Conservation (phyloP, 257 asterid genomes). For the Cordia subcordata region DNA sequence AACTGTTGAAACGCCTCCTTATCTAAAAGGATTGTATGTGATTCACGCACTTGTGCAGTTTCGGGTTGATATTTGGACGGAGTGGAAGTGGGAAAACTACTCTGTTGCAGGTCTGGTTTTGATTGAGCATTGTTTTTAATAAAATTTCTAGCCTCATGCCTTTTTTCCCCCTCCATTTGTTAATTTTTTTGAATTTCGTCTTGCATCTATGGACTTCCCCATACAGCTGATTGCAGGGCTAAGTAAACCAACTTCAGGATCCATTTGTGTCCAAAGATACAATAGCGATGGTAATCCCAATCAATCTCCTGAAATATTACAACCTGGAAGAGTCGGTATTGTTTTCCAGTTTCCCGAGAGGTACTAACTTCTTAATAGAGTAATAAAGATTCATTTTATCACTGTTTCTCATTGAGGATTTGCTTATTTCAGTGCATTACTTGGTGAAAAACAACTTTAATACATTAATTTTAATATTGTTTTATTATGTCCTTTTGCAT, state of each 20-base stretch:
- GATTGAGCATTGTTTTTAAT: slow-evolving; percentile 1
- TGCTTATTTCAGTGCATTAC: too few relatives aligned
- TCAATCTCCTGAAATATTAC: slow-evolving; percentile 47
- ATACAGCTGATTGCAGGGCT: slow-evolving; percentile 86
- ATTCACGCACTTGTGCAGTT: slow-evolving; percentile 28
- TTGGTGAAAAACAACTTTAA: too few relatives aligned
- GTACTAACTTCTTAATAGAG: slow-evolving; percentile 28
- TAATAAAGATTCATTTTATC: background rate
- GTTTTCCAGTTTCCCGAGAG: slow-evolving; percentile 99
- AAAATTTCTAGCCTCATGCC: slow-evolving; percentile 1
- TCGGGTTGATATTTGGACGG: slow-evolving; percentile 84
- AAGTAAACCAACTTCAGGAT: slow-evolving; percentile 84
- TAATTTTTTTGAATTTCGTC: slow-evolving; percentile 12
- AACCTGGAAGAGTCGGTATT: slow-evolving; percentile 77
- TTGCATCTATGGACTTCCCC: slow-evolving; percentile 16
- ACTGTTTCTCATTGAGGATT: too few relatives aligned
- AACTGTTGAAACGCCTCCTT: background rate
- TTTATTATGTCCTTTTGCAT: too few relatives aligned
- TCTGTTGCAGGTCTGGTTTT: slow-evolving; percentile 70
- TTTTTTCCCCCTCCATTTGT: slow-evolving; percentile 5
- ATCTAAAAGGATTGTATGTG: background rate
- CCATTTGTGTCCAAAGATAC: slow-evolving; percentile 59
- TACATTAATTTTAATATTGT: too few relatives aligned
- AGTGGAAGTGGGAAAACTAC: slow-evolving; percentile 99
- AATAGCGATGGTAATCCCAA: slow-evolving; percentile 52